Base-by-base conservation (phyloP, 805 yeast genomes). In the Pichia cephalocereana region DNA sequence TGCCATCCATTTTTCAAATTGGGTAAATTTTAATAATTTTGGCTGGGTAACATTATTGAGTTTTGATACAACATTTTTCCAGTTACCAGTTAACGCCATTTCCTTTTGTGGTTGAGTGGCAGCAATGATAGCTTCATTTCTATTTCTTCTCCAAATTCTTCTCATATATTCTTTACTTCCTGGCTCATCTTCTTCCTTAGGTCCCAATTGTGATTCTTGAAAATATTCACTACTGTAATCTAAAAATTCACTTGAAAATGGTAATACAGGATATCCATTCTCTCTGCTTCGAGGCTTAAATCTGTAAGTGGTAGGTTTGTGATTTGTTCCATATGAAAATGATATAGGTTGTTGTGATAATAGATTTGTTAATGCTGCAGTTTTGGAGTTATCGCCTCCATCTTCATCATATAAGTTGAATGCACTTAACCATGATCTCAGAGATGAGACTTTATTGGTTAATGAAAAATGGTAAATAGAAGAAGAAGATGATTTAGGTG, bases 181-280 rank as follows among this genome's bases (percentile, higher is more conserved):
- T 0, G 95, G 93, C 62, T 89, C 96, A 57, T 91, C 97, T 17
- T 80, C 67, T 56, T 91, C 97, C 46, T 78, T 76, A 49, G 79
- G 82, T 11, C 86, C 80, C 83, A 90, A 83, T 61, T 91, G 98
- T 0, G 99, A 97, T 60, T 90, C 98, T 59, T 90, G 96, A 69
- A 91, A 93, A 60, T 89, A 90, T 63, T 93, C 99, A 50, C 87
- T 78, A 56, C 85, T 78, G 63, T 83, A 86, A 45, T 82, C 86
- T 52, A 85, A 76, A 57, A 86, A 83, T 8, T 78, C 77, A 10
- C 87, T 81, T 6, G 70, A 70, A 11, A 78, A 62, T 1, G 87
- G 84, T 4, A 83, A 57, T 6, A 66, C 67, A 2, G 80, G 77
- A n/a, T 62, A 56, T 9, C 62, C 64, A 32, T 61, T 51, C 11